Evolutionary conservation across 352 stramenopile genomes (phyloP).

Genomic region (Globisporangium ultimum): DNA sequence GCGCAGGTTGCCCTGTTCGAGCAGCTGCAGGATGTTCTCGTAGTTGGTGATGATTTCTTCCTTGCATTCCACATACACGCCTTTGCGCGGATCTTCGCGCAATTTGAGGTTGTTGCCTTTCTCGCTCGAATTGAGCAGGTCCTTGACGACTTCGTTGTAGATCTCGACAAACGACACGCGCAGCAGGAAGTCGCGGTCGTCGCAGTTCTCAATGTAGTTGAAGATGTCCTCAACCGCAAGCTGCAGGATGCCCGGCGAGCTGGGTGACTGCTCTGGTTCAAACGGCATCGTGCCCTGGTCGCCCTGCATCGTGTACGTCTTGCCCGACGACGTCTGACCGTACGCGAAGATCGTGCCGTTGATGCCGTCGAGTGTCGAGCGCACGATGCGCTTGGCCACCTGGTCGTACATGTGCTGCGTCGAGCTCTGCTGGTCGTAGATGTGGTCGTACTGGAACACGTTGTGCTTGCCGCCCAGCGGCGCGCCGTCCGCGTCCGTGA

Average conservation of each 20-base stretch:
- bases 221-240: conserved; percentile 96
- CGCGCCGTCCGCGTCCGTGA: conserved; percentile 49
- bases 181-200: conserved; percentile 92
- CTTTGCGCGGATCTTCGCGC: conserved; percentile 92
- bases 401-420: conserved; percentile 57
- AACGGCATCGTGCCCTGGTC: conserved; percentile 17
- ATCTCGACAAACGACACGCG: conserved; percentile 99
- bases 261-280: conserved; percentile 23
- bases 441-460: conserved; percentile 81
- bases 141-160: conserved; percentile 98
- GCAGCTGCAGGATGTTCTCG: conserved; percentile 53
- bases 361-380: conserved; percentile 67
- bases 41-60: conserved; percentile 92
- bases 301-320: conserved; percentile 98
- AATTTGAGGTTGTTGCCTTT: conserved; percentile 71
- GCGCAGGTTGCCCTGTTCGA: conserved; percentile 65
- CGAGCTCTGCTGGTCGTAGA: conserved; percentile 53
- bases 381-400: conserved; percentile 69
- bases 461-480: conserved; percentile 62
- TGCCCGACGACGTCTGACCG: conserved; percentile 94
- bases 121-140: conserved; percentile 87
- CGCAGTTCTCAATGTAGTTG: conserved; percentile 66
- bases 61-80: conserved; percentile 96
- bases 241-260: conserved; percentile 75
- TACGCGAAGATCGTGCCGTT: conserved; percentile 95